Percentiles rank a stretch among this genome's conserved stretches.
Conservation (phyloP, 1,284 basidiomycete species). For the Lentinus polychrous region DNA sequence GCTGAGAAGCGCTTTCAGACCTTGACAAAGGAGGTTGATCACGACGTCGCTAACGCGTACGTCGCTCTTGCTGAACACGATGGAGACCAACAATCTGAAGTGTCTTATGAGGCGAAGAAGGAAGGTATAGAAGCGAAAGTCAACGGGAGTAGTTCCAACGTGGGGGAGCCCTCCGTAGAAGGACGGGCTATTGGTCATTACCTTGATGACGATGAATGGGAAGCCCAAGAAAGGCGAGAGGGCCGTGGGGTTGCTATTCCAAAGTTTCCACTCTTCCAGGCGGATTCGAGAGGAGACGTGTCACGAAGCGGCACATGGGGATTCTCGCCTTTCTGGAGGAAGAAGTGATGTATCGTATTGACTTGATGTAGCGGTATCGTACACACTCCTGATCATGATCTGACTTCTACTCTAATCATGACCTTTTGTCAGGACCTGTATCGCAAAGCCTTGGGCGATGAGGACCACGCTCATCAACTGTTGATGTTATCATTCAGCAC, state of each 20-base stretch:
- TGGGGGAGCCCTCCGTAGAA: constrained; percentile 27
- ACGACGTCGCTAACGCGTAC: constrained; percentile 58
- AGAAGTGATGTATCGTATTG: not conserved
- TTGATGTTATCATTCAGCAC: no score
- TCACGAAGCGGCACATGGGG: not conserved
- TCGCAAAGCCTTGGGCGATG: no score
- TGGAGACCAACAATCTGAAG: constrained; percentile 26
- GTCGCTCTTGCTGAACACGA: constrained; percentile 43
- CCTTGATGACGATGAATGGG: constrained; percentile 65
- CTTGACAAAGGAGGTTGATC: constrained; percentile 63
- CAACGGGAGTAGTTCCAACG: constrained; percentile 10
- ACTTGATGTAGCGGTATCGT: no score
- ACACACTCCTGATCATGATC: no score
- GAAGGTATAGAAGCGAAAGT: constrained; percentile 22
- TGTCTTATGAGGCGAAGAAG: constrained; percentile 34
- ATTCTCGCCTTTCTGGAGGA: not conserved
- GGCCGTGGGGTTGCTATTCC: constrained; percentile 13
- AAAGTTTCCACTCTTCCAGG: constrained; percentile 7
- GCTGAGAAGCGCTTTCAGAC: constrained; percentile 56
- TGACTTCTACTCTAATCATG: no score
- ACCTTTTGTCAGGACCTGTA: no score
- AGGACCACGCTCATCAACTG: no score
- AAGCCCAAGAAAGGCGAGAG: constrained; percentile 22
- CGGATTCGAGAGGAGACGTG: not conserved
- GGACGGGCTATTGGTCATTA: constrained; percentile 50